A percentile compares a stretch with the other conserved stretches of the same genome.
Conservation (phyloP, 768 basidiomycete species). For the Amanita phalloides region DNA sequence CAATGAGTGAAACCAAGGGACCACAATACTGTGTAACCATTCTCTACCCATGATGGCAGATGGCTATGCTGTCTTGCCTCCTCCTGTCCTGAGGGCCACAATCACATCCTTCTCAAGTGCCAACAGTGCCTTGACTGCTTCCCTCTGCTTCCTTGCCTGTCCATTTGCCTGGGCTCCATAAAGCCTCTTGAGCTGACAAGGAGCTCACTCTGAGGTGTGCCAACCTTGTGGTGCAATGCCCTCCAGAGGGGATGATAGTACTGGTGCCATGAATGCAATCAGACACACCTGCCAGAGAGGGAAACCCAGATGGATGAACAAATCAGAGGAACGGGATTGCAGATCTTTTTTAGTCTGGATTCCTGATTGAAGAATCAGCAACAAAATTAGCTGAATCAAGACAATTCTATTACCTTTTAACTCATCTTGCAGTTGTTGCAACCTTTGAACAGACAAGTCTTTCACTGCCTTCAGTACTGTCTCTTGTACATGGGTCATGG, state of each 20-base stretch:
- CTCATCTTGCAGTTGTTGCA: background rate
- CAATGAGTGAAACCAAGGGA: slow-evolving; percentile 14
- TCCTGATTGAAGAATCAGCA: background rate
- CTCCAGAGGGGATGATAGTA: no score
- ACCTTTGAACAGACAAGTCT: background rate
- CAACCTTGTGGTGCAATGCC: background rate
- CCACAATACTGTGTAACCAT: slow-evolving; percentile 10
- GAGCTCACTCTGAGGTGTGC: background rate
- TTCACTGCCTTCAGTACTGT: background rate
- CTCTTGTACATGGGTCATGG: background rate
- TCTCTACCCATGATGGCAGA: slow-evolving; percentile 12
- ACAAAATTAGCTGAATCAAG: background rate
- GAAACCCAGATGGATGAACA: no score
- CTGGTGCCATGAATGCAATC: no score
- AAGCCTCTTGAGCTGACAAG: background rate
- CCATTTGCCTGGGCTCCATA: slow-evolving; percentile 11
- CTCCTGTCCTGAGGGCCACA: slow-evolving; percentile 12
- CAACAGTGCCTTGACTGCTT: slow-evolving; percentile 9
- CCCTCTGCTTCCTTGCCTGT: slow-evolving; percentile 7
- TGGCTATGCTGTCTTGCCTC: slow-evolving; percentile 15
- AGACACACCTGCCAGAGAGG: no score
- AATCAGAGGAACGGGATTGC: no score
- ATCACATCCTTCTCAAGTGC: slow-evolving; percentile 12
- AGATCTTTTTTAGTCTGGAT: no score
- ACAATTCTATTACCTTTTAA: background rate